A percentile compares a stretch with the other conserved stretches of the same genome.
phyloP scores from a whole-genome alignment of 1,284 basidiomycete genomes.

The Stygiomarasmius scandens region DNA sequence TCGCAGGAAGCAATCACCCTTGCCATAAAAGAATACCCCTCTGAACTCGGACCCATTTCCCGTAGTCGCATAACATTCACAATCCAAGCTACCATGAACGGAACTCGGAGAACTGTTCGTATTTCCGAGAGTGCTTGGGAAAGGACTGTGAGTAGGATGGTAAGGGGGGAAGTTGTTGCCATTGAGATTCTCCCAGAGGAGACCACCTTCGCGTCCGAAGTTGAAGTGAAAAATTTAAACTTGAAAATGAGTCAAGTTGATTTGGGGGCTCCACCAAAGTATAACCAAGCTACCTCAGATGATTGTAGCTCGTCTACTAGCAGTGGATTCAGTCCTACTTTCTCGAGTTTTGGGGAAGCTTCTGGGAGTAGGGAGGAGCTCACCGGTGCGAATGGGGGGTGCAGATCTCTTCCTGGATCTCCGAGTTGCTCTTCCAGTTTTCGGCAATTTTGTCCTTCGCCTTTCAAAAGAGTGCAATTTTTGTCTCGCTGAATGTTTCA shows the following conservation, averaged over 20 bases:
- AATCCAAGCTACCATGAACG: conserved; percentile 37
- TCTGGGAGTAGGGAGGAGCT: no score
- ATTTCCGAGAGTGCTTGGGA: conserved; percentile 62
- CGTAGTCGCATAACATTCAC: conserved; percentile 50
- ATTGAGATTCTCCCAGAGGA: conserved; percentile 38
- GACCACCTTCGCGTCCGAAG: neutral
- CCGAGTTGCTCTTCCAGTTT: no score
- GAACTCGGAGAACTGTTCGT: conserved; percentile 39
- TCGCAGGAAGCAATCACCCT: conserved; percentile 55
- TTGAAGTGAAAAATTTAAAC: neutral
- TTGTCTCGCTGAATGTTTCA: no score
- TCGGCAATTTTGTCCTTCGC: no score
- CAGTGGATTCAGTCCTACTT: no score
- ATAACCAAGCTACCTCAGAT: conserved; percentile 22
- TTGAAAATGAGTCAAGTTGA: no score
- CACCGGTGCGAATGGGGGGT: no score
- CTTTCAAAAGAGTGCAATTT: no score
- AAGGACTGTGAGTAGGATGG: conserved; percentile 43
- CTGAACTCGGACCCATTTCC: conserved; percentile 46
- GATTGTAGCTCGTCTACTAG: neutral
- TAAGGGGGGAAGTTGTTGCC: conserved; percentile 58
- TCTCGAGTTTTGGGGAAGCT: neutral
- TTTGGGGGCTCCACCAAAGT: conserved; percentile 32
- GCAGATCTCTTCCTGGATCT: no score
- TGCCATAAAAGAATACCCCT: conserved; percentile 50